Evolutionary conservation across 495 filamentous ascomycete species (phyloP), one percentile per base, ranked within the genome.

Genomic region (Aeminium ludgeri): DNA sequence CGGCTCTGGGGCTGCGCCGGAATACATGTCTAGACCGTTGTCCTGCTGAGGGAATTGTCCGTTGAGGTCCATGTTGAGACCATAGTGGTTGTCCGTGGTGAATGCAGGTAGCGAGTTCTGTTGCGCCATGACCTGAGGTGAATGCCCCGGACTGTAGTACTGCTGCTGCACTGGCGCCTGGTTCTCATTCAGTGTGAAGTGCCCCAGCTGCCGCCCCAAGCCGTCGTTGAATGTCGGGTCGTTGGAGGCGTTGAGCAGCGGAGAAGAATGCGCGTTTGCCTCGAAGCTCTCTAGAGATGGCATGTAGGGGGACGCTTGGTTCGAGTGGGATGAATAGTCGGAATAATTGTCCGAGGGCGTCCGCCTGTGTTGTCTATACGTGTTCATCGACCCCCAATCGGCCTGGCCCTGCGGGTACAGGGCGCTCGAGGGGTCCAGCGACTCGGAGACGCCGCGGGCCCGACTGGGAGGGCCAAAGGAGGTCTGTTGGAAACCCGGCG

Each of bases 311-410:
- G 87, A 95, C 23, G 76, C 74, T 7, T 76, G 71, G 0, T 73
- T 79, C 15, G 85, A 91, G 23, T 42, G 47, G 12, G 82, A 87
- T 3, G 76, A 81, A 6, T 82, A 69, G 50, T 95, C 89, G 4
- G 86, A 95, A 50, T 80, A 82, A 5, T 59, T 53, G 55, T 95
- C 89, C 6, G 87, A 95, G 1, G 86, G 82, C 28, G 79, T 73
- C 54, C 85, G 70, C 40, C 86, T 73, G 57, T 95, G 86, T 5
- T 65, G 62, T 41, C 79, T 73, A 51, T 91, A 95, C 32, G 62
- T 62, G 40, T 72, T 66, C 56, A 84, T 73, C 28, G 68, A 65
- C 41, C 65, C 69, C 82, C 82, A 87, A 39, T 85, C 79, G 25
- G 68, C 38, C 43, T 78, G 80, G 10, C 67, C 69, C 27, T 73